These are phyloP conservation scores for Mycena galopus DNA, from an alignment of 768 basidiomycete genomes.

Conservation along the genomic window DNA sequence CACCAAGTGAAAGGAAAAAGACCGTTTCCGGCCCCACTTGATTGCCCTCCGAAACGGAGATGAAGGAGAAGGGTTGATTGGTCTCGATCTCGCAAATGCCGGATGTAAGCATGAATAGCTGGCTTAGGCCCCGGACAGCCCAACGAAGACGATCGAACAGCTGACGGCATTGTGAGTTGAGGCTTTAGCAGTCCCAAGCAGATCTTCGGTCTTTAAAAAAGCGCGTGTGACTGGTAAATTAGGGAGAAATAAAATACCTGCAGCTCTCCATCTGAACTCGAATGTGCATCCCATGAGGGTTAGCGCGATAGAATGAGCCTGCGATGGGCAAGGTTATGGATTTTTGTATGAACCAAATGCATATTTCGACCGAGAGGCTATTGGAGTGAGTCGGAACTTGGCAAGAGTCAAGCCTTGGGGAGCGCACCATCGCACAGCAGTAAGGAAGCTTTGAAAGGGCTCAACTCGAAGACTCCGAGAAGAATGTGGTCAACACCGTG, in stretches of 20 bases:
- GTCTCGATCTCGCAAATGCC: neutral
- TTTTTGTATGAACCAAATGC: too few relatives aligned
- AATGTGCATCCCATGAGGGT: too few relatives aligned
- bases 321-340: too few relatives aligned
- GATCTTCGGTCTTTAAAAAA: neutral
- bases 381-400: too few relatives aligned
- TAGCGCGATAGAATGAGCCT: too few relatives aligned
- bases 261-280: too few relatives aligned
- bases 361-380: too few relatives aligned
- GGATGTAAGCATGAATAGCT: conserved; percentile 6
- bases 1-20: neutral
- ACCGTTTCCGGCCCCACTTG: neutral
- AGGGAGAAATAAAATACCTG: neutral
- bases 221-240: neutral
- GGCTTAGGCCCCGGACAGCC: neutral
- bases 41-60: neutral
- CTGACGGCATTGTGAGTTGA: conserved; percentile 1
- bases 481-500: too few relatives aligned
- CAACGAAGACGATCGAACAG: neutral
- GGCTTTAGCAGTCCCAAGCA: neutral
- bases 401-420: too few relatives aligned
- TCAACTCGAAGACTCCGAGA: too few relatives aligned
- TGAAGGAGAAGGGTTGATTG: neutral
- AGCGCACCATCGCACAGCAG: too few relatives aligned
- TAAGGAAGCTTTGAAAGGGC: too few relatives aligned